Conservation (phyloP, 305 asterid genomes). For the Andrographis paniculata region DNA sequence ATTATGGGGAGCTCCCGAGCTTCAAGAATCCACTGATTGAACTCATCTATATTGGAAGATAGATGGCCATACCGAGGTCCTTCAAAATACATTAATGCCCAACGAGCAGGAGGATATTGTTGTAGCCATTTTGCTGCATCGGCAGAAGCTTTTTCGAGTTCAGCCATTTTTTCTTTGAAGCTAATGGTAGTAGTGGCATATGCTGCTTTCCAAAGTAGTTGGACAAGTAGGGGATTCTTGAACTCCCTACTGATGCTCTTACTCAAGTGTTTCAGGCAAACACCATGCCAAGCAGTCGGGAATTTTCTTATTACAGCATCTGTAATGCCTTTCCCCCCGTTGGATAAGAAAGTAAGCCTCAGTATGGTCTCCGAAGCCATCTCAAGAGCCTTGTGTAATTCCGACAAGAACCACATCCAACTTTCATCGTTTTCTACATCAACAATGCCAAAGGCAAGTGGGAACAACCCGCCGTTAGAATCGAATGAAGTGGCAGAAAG, state of each 20-base stretch:
- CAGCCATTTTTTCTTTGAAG: conserved; percentile 52
- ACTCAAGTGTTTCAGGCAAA: conserved; percentile 57
- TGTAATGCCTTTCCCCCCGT: conserved; percentile 40
- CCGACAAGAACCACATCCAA: conserved; percentile 73
- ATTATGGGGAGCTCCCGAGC: conserved; percentile 63
- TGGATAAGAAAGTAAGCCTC: conserved; percentile 44
- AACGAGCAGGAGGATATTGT: conserved; percentile 45
- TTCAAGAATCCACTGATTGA: conserved; percentile 56
- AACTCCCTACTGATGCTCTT: conserved; percentile 63
- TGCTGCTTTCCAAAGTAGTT: conserved; percentile 65
- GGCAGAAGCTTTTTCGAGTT: conserved; percentile 51
- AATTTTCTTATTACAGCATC: conserved; percentile 58
- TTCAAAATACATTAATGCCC: conserved; percentile 56
- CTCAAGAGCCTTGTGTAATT: conserved; percentile 50
- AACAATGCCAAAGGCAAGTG: conserved; percentile 61
- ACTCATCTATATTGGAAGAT: conserved; percentile 53
- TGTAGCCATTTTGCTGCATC: conserved; percentile 56
- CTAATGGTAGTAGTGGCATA: conserved; percentile 40
- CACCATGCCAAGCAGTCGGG: conserved; percentile 36
- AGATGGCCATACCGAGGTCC: conserved; percentile 54
- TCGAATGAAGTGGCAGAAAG: conserved; percentile 70
- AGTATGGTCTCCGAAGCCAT: conserved; percentile 41
- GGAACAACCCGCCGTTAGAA: conserved; percentile 66
- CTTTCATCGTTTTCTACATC: conserved; percentile 59
- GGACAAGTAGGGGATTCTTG: conserved; percentile 59